Percentiles rank a stretch among this genome's conserved stretches.
These are phyloP conservation scores for Globisporangium splendens DNA, from an alignment of 352 stramenopile genomes.

Conservation along the genomic window DNA sequence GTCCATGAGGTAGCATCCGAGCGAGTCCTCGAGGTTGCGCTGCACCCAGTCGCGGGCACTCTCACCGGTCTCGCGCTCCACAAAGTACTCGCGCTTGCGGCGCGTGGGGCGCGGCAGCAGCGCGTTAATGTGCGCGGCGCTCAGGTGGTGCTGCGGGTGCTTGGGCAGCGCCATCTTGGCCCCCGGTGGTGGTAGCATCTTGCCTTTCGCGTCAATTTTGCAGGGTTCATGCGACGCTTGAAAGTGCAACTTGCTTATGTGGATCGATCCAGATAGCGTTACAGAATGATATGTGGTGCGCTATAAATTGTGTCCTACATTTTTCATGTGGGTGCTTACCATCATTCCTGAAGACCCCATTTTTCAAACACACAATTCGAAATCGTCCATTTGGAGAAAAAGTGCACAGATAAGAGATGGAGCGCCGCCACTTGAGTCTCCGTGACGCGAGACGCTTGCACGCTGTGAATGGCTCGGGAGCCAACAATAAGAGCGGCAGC, in stretches of 20 bases:
- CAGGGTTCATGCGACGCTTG: background rate
- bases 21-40: constrained; percentile 69
- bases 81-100: constrained; percentile 32
- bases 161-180: constrained; percentile 24
- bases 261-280: background rate
- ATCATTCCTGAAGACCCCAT: constrained; percentile 7
- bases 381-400: background rate
- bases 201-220: background rate
- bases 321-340: background rate
- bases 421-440: constrained; percentile 33
- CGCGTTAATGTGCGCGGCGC: constrained; percentile 26
- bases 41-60: constrained; percentile 61
- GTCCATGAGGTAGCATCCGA: constrained; percentile 37
- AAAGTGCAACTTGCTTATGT: background rate
- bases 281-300: background rate
- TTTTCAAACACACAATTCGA: constrained; percentile 2
- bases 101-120: constrained; percentile 27
- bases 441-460: constrained; percentile 39
- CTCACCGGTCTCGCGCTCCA: constrained; percentile 34
- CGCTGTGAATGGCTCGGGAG: background rate
- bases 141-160: constrained; percentile 31
- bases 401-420: constrained; percentile 19
- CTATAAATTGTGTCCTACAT: background rate
- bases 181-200: too few relatives aligned
- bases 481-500: constrained; percentile 12